Percentiles rank a stretch among this genome's conserved stretches.
Conservation (phyloP, 2,329 filamentous ascomycete species). For the Blumeria hordei region DNA sequence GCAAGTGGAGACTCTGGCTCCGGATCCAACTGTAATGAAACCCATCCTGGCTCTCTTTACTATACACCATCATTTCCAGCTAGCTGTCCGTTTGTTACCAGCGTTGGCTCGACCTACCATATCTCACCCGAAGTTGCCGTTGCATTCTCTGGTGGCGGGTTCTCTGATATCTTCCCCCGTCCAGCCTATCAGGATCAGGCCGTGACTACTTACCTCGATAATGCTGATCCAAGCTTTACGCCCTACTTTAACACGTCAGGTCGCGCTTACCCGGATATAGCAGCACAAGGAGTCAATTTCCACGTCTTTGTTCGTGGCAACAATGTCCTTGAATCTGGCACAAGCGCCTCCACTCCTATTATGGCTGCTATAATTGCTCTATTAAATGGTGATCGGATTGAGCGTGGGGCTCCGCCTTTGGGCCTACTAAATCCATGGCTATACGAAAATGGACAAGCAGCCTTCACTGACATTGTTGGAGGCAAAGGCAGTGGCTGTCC, state of each 20-base stretch:
- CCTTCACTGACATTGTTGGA: constrained; percentile 18
- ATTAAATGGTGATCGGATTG: constrained; percentile 35
- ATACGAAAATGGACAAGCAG: constrained; percentile 16
- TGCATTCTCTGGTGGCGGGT: constrained; percentile 18
- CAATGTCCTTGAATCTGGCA: constrained; percentile 21
- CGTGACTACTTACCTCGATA: constrained; percentile 21
- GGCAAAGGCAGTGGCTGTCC: constrained; percentile 19
- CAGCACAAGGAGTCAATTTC: constrained; percentile 33
- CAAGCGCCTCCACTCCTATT: constrained; percentile 29
- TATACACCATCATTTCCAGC: constrained; percentile 26
- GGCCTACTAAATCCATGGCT: constrained; percentile 23
- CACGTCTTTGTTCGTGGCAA: constrained; percentile 16
- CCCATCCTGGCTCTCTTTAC: constrained; percentile 16
- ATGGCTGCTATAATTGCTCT: constrained; percentile 33
- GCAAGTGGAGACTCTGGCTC: constrained; percentile 25
- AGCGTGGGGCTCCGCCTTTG: constrained; percentile 21
- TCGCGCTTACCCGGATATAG: constrained; percentile 27
- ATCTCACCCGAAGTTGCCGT: constrained; percentile 9
- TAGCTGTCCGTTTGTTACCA: constrained; percentile 26
- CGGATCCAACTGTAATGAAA: constrained; percentile 10
- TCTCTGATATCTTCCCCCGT: constrained; percentile 20
- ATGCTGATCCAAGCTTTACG: constrained; percentile 15
- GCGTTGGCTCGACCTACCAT: constrained; percentile 18
- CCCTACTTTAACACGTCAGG: constrained; percentile 23
- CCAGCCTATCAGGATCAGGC: constrained; percentile 19